These are phyloP conservation scores for Botrytis fragariae DNA, from an alignment of 2,329 filamentous ascomycete genomes.

Conservation along the genomic window DNA sequence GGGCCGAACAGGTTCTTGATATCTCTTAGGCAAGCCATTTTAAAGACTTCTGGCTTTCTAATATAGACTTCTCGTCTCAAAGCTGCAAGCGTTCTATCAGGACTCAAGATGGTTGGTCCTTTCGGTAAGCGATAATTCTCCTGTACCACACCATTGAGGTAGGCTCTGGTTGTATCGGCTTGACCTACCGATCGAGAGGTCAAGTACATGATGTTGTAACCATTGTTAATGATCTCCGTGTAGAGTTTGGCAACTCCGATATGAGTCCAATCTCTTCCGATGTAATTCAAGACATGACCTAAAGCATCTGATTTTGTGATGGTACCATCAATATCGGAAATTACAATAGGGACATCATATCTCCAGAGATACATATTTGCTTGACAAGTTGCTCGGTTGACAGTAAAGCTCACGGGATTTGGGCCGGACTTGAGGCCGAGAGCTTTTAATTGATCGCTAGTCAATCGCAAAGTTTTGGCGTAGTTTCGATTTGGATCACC, in stretches of 20 bases:
- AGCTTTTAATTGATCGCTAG: slow-evolving; percentile 89
- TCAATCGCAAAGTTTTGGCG: slow-evolving; percentile 92
- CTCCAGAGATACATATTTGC: slow-evolving; percentile 95
- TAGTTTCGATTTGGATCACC: slow-evolving; percentile 82
- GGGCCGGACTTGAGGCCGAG: slow-evolving; percentile 79
- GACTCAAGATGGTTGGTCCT: slow-evolving; percentile 91
- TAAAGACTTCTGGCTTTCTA: slow-evolving; percentile 96
- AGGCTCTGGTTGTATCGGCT: slow-evolving; percentile 84
- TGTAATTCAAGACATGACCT: slow-evolving; percentile 93
- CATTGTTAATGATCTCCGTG: slow-evolving; percentile 90
- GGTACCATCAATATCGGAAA: slow-evolving; percentile 97
- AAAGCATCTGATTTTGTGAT: slow-evolving; percentile 97
- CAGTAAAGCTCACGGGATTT: slow-evolving; percentile 93
- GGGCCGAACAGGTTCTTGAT: slow-evolving; percentile 84
- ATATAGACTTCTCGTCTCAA: slow-evolving; percentile 90
- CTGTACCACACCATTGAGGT: slow-evolving; percentile 85
- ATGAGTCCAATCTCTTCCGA: slow-evolving; percentile 97
- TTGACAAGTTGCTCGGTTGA: slow-evolving; percentile 88
- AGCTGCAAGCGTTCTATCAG: slow-evolving; percentile 91
- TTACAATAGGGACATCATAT: slow-evolving; percentile 87
- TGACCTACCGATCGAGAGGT: slow-evolving; percentile 92
- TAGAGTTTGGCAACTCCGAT: slow-evolving; percentile 95
- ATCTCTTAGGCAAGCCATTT: slow-evolving; percentile 96
- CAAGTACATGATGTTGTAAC: slow-evolving; percentile 98
- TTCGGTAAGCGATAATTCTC: slow-evolving; percentile 82